These are phyloP conservation scores for Ophidiomyces ophidiicola DNA, from an alignment of 2,329 filamentous ascomycete genomes.

Conservation along the genomic window DNA sequence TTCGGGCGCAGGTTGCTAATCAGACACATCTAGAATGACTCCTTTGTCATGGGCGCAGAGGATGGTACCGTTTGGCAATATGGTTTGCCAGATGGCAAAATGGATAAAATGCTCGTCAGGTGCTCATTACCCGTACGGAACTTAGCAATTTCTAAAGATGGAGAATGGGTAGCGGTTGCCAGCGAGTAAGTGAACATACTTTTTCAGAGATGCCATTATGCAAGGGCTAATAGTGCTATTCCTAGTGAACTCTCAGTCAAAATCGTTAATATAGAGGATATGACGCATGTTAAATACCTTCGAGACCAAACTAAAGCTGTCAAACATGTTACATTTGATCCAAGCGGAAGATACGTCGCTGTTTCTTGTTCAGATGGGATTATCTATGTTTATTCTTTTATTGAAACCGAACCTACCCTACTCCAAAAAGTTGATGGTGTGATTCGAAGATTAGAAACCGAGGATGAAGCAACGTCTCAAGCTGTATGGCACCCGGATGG, in stretches of 20 bases:
- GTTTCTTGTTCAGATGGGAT: constrained; percentile 81
- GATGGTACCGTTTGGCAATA: constrained; percentile 95
- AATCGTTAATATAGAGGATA: constrained; percentile 71
- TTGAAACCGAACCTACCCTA: constrained; percentile 64
- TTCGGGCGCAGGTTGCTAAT: constrained; percentile 2
- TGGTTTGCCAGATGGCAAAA: constrained; percentile 54
- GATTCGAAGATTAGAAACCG: constrained; percentile 65
- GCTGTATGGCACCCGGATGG: constrained; percentile 91
- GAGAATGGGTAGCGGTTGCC: constrained; percentile 83
- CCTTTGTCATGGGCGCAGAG: constrained; percentile 81
- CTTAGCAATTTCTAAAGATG: constrained; percentile 67
- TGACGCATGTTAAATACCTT: constrained; percentile 60
- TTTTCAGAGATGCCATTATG: background rate
- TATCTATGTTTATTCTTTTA: constrained; percentile 79
- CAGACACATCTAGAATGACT: constrained; percentile 65
- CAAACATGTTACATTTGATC: constrained; percentile 86
- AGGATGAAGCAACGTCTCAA: constrained; percentile 61
- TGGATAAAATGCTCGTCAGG: constrained; percentile 72
- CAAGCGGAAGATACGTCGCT: constrained; percentile 59
- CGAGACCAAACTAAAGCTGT: constrained; percentile 74
- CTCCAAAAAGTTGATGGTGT: constrained; percentile 75
- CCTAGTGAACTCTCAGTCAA: constrained; percentile 72
- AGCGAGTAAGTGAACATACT: constrained; percentile 55
- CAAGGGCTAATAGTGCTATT: constrained; percentile 13
- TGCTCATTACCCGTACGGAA: constrained; percentile 79